Conservation (phyloP, 345 rosid species). For the Rhizophora mangle region DNA sequence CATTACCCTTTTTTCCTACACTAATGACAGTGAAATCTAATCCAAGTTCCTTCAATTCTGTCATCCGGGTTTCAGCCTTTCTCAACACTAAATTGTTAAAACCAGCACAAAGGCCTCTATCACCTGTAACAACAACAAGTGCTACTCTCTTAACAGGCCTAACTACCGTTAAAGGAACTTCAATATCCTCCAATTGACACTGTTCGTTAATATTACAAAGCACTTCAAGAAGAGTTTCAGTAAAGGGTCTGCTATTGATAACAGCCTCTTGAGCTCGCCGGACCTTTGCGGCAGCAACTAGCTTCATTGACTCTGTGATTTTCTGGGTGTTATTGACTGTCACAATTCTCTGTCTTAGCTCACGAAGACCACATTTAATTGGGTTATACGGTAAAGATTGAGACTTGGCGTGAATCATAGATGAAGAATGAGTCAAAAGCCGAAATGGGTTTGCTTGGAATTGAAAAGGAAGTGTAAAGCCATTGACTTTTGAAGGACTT, state of each 20-base stretch:
- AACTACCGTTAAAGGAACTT: conserved; percentile 57
- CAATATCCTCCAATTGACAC: conserved; percentile 59
- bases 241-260: conserved; percentile 68
- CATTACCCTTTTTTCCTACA: conserved; percentile 80
- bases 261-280: conserved; percentile 90
- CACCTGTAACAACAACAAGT: conserved; percentile 60
- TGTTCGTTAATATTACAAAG: conserved; percentile 48
- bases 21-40: conserved; percentile 61
- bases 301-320: conserved; percentile 82
- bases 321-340: conserved; percentile 62
- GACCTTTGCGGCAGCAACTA: conserved; percentile 76
- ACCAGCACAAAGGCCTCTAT: conserved; percentile 82
- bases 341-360: conserved; percentile 54
- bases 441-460: conserved; percentile 33
- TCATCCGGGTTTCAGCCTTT: conserved; percentile 52
- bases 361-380: conserved; percentile 55
- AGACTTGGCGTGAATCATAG: background rate
- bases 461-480: conserved; percentile 15
- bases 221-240: conserved; percentile 52
- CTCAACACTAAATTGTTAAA: conserved; percentile 65
- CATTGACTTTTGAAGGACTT: conserved; percentile 22
- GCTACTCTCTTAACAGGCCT: conserved; percentile 81
- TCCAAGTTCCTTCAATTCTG: conserved; percentile 56
- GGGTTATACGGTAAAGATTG: conserved; percentile 8
- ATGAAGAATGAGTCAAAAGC: conserved; percentile 6